Evolutionary conservation across 495 filamentous ascomycete species (phyloP), one percentile per base, ranked within the genome.

Genomic region (Paragyromitra xinjiangensis): DNA sequence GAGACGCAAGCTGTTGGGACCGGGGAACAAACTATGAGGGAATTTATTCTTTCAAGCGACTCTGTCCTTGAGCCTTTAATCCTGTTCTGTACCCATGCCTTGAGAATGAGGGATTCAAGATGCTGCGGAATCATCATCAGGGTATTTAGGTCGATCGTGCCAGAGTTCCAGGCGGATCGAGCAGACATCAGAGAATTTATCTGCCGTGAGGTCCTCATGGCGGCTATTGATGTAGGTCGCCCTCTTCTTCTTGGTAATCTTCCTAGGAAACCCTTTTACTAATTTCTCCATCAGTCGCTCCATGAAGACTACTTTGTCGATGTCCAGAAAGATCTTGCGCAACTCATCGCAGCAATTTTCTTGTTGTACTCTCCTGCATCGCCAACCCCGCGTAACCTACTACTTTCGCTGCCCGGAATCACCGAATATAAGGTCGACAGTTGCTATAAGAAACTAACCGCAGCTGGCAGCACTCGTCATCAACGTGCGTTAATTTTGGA

Each of bases 301-400:
- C 91, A 98, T 83, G 95, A 98, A 69, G 89, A 93, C 0, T 98
- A 98, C 82, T 98, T 98, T 79, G 94, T 97, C 51, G 95, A 99
- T 71, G 89, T 94, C 81, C 95, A 99, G 80, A 96, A 94, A 83
- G 95, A 98, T 45, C 88, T 98, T 9, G 95, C 93, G 14, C 87
- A 90, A 44, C 87, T 97, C 4, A 97, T 99, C 78, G 94, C 94
- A 1, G 88, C 90, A 6, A 95, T 98, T 69, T 87, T 96, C 82
- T 86, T 90, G 5, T 85, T 91, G 26, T 97, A 97, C 81, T 89
- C 86, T 6, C 84, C 86, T 1, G 82, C 86, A 45, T 95, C 92
- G 44, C 63, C 84, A 0, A 91, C 89, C 7, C 89, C 91, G 0
- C 71, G 87, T 67, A 77, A 90, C 80, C 85, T 88, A 16, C 83